A percentile compares a stretch with the other conserved stretches of the same genome.
These are phyloP conservation scores for Barnettozyma botsteinii DNA, from an alignment of 805 yeast genomes.

Conservation along the genomic window DNA sequence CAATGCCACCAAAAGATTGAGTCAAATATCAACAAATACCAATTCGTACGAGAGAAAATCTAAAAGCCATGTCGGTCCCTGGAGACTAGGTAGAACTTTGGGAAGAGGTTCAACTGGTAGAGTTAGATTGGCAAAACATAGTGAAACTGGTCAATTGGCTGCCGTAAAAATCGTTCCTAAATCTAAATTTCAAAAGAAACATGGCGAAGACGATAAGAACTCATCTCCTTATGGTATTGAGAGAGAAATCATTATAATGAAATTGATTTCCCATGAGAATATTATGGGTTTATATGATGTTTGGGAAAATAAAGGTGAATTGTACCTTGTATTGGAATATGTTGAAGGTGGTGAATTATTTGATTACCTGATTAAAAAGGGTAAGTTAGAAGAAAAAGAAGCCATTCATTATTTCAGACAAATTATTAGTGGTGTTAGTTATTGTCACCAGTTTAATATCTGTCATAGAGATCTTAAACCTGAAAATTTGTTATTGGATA, in stretches of 20 bases:
- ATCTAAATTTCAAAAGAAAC: conserved; percentile 48
- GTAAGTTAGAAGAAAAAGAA: conserved; percentile 82
- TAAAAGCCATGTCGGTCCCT: conserved; percentile 65
- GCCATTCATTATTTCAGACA: conserved; percentile 88
- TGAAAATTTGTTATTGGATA: conserved; percentile 73
- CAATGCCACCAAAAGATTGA: conserved; percentile 26
- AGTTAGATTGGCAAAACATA: conserved; percentile 86
- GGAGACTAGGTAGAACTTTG: conserved; percentile 91
- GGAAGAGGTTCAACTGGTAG: conserved; percentile 98
- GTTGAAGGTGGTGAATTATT: conserved; percentile 97
- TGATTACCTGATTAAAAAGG: conserved; percentile 83
- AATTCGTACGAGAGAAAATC: conserved; percentile 27
- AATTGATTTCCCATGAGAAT: conserved; percentile 69
- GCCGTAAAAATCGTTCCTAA: conserved; percentile 97
- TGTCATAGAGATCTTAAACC: conserved; percentile 88
- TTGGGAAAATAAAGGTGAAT: conserved; percentile 79
- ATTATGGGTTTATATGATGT: conserved; percentile 77
- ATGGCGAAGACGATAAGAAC: conserved; percentile 40
- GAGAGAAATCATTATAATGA: conserved; percentile 82
- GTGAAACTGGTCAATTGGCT: conserved; percentile 79
- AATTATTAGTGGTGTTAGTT: conserved; percentile 74
- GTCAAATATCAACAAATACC: conserved; percentile 26
- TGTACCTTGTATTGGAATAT: conserved; percentile 86
- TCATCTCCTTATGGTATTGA: conserved; percentile 75
- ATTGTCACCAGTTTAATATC: conserved; percentile 80